Percentiles rank a stretch among this genome's conserved stretches.
These are phyloP conservation scores for Salix caprea DNA, from an alignment of 345 rosid species.

Conservation along the genomic window DNA sequence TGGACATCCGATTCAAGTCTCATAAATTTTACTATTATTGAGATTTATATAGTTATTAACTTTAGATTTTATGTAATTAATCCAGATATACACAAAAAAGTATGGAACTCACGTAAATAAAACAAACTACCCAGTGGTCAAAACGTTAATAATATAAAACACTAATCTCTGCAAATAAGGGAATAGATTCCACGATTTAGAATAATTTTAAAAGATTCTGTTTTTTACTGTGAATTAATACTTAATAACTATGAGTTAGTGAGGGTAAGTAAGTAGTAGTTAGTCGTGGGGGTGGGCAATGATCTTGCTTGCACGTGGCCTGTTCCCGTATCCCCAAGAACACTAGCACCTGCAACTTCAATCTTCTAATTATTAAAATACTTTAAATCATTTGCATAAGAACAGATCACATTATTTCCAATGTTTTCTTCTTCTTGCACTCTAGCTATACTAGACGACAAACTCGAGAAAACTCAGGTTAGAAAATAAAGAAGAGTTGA, in stretches of 20 bases:
- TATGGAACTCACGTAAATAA: too few relatives aligned
- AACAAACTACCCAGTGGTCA: constrained; percentile 11
- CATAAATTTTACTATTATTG: too few relatives aligned
- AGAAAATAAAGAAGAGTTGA: neutral
- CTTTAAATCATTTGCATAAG: constrained; percentile 3
- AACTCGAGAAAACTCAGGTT: constrained; percentile 12
- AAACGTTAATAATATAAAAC: constrained; percentile 16
- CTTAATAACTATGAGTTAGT: neutral
- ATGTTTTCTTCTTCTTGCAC: neutral
- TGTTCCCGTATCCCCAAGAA: constrained; percentile 36
- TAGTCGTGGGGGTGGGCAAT: constrained; percentile 46
- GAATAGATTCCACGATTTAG: neutral
- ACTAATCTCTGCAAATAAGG: neutral
- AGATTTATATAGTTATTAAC: too few relatives aligned
- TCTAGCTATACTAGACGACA: neutral
- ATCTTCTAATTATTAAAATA: constrained; percentile 20
- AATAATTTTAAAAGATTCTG: neutral
- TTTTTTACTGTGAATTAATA: constrained; percentile 1
- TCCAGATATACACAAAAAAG: too few relatives aligned
- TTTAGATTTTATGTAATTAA: too few relatives aligned
- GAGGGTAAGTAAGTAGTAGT: constrained; percentile 10
- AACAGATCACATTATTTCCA: constrained; percentile 13
- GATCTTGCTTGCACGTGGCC: constrained; percentile 52
- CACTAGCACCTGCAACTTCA: constrained; percentile 46
- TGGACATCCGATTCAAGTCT: too few relatives aligned